These are phyloP conservation scores for Spergularia azorica DNA, from an alignment of 179 eudicot species.

Conservation along the genomic window DNA sequence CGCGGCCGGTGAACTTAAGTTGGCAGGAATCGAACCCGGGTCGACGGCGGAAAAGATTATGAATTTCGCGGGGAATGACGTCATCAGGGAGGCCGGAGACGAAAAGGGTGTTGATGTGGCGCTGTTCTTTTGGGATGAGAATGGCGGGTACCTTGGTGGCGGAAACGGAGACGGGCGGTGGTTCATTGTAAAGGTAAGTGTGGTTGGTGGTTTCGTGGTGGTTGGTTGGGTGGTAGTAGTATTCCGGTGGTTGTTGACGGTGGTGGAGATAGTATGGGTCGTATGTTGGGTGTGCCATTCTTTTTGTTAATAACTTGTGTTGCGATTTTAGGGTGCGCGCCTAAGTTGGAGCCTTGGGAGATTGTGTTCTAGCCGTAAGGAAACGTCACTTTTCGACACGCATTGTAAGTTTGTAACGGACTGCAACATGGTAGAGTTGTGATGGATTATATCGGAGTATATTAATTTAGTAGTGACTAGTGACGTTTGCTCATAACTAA, in stretches of 20 bases:
- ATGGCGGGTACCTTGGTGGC: neutral
- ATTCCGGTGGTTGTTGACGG: constrained; percentile 15
- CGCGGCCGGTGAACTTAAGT: constrained; percentile 89
- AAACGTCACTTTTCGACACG: no score
- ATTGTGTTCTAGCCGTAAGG: no score
- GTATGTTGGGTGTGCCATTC: constrained; percentile 28
- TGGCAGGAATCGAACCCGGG: constrained; percentile 85
- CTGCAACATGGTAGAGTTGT: no score
- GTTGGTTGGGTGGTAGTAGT: neutral
- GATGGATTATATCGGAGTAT: no score
- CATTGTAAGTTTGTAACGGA: no score
- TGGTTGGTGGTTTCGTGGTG: constrained; percentile 5
- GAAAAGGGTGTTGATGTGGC: constrained; percentile 74
- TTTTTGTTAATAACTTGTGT: neutral
- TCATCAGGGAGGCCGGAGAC: constrained; percentile 95
- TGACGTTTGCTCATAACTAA: no score
- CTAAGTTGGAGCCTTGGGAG: no score
- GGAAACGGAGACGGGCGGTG: constrained; percentile 1
- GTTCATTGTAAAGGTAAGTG: neutral
- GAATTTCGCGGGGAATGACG: constrained; percentile 84
- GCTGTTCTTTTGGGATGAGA: constrained; percentile 19
- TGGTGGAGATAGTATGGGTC: constrained; percentile 37
- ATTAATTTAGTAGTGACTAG: no score
- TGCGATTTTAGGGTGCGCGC: no score
- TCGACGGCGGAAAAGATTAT: constrained; percentile 86